phyloP scores from a whole-genome alignment of 495 filamentous ascomycete species.

The Aspergillus olivimuriae region DNA sequence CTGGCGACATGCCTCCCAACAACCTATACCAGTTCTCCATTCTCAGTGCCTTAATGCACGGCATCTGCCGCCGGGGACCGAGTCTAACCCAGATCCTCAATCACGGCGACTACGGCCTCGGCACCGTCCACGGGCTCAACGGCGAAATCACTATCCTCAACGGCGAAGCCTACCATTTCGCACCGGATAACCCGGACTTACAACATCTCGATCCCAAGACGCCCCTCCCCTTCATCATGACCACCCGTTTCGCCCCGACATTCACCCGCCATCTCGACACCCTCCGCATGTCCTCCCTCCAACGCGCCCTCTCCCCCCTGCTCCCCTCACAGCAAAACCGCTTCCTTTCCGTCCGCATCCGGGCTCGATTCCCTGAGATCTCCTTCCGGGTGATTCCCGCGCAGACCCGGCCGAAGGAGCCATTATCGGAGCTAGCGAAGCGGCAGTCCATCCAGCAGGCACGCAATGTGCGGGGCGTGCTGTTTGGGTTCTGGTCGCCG shows the following conservation, averaged over 20 bases:
- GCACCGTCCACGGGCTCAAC: conserved; percentile 42
- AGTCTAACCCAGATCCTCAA: conserved; percentile 26
- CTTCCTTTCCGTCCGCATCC: conserved; percentile 11
- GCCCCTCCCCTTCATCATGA: conserved; percentile 5
- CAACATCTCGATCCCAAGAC: neutral
- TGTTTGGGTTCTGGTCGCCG: conserved; percentile 46
- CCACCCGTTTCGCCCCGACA: conserved; percentile 8
- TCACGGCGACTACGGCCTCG: conserved; percentile 46
- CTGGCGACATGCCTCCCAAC: conserved; percentile 11
- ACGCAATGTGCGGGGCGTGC: conserved; percentile 27
- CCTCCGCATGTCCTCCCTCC: conserved; percentile 4
- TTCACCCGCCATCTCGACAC: neutral
- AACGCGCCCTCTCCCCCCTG: conserved; percentile 5
- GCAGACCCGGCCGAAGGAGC: conserved; percentile 22
- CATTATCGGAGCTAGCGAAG: conserved; percentile 32
- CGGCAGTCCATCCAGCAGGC: conserved; percentile 34
- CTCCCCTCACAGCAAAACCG: conserved; percentile 9
- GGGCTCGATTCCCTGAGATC: conserved; percentile 1
- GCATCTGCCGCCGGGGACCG: conserved; percentile 36
- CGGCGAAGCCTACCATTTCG: conserved; percentile 35
- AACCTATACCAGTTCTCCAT: conserved; percentile 48
- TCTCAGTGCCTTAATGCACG: conserved; percentile 47
- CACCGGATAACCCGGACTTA: neutral
- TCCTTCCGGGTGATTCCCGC: conserved; percentile 4
- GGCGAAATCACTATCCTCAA: conserved; percentile 50